These are phyloP conservation scores for Aspergillus sclerotioniger DNA, from an alignment of 495 filamentous ascomycete genomes.

Conservation along the genomic window DNA sequence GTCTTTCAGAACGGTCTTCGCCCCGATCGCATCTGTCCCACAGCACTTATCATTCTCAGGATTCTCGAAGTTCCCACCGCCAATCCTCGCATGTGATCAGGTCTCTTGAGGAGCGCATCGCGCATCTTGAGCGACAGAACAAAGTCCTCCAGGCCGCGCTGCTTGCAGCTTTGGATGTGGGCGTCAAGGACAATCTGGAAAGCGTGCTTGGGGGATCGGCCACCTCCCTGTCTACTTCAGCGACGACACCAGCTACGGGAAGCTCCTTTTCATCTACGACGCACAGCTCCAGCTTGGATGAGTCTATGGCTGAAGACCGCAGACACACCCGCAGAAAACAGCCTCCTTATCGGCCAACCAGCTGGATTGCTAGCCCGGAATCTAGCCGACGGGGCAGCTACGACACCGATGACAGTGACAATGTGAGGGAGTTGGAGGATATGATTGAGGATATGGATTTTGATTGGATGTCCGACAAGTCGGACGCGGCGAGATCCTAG, in stretches of 20 bases:
- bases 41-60: constrained; percentile 22
- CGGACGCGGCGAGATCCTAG: constrained; percentile 16
- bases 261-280: constrained; percentile 21
- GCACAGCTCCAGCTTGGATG: constrained; percentile 17
- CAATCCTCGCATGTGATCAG: constrained; percentile 14
- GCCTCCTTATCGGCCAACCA: constrained; percentile 26
- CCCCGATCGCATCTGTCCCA: constrained; percentile 28
- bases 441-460: constrained; percentile 42
- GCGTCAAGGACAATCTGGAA: constrained; percentile 29
- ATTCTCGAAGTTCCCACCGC: constrained; percentile 23
- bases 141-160: constrained; percentile 47
- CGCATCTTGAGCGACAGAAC: constrained; percentile 45
- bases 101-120: constrained; percentile 38
- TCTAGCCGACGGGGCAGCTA: constrained; percentile 19
- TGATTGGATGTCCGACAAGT: constrained; percentile 38
- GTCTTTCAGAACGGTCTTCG: constrained; percentile 22
- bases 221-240: constrained; percentile 18
- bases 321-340: constrained; percentile 2
- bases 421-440: constrained; percentile 33
- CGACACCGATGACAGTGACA: constrained; percentile 21
- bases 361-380: constrained; percentile 30
- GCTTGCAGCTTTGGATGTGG: constrained; percentile 39
- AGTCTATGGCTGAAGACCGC: background rate
- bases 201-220: constrained; percentile 23
- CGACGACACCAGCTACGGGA: constrained; percentile 16